Conservation (phyloP, 352 stramenopile genomes). For the Globisporangium yorkense region DNA sequence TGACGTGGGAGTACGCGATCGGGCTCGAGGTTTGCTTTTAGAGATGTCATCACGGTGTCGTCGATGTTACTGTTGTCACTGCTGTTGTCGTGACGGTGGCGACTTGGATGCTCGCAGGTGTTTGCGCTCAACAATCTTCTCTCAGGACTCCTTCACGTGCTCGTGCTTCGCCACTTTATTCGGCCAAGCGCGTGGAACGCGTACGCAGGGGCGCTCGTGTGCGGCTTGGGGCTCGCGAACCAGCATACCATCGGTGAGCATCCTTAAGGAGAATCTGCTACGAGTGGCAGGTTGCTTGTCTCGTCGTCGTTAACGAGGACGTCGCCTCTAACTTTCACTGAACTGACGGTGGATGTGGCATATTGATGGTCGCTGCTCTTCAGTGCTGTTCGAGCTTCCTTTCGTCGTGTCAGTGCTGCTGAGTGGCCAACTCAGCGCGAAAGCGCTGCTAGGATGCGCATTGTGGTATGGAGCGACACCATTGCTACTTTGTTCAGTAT, state of each 20-base stretch:
- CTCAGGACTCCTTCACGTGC: slow-evolving; percentile 59
- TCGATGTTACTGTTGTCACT: background rate
- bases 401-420: slow-evolving; percentile 59
- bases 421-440: slow-evolving; percentile 14
- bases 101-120: slow-evolving; percentile 50
- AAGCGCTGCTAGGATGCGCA: slow-evolving; percentile 17
- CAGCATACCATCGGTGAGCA: slow-evolving; percentile 85
- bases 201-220: slow-evolving; percentile 71
- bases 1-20: slow-evolving; percentile 90
- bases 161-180: slow-evolving; percentile 32
- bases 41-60: background rate
- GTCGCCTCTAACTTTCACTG: background rate
- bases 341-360: background rate
- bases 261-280: background rate
- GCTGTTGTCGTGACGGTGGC: background rate
- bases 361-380: background rate
- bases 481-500: background rate
- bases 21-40: slow-evolving; percentile 31
- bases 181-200: slow-evolving; percentile 15
- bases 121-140: slow-evolving; percentile 94
- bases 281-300: background rate
- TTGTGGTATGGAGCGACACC: slow-evolving; percentile 14
- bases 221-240: slow-evolving; percentile 88
- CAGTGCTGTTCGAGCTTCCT: slow-evolving; percentile 85
- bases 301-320: background rate